Evolutionary conservation across 192 early-diverging fungal species (phyloP), one percentile per base, ranked within the genome.

Genomic region (Backusella macrospora): DNA sequence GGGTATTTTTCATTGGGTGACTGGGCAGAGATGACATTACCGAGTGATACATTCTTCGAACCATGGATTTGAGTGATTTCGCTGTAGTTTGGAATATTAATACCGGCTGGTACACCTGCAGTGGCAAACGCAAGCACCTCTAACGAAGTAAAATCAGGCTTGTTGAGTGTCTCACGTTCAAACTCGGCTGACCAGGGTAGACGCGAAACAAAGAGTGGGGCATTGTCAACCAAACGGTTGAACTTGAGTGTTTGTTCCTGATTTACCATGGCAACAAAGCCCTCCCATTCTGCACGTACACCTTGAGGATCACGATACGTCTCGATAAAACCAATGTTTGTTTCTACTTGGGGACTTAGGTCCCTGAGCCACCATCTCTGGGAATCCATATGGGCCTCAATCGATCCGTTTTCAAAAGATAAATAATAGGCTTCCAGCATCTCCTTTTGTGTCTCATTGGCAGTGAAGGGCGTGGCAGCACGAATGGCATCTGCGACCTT

Each of bases 321-420:
- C 68, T 90, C 88, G 43, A 90, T 85, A 70, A 87, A 90, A 8
- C 88, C 88, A 69, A 90, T 80, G 70, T 90, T 90, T n/a, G 74
- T 81, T 64, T 90, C 86, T 16, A 90, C 88, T n/a, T 62, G 71
- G 15, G 88, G 88, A 4, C 85, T 84, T 29, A 88, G 46, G 71
- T 90, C 88, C 66, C 79, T 81, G 43, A 90, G 81, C 88, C 88
- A 90, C 52, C 73, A 68, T 40, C 75, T 42, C 71, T 90, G 88
- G 14, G 80, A 83, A 23, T 90, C 86, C 62, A 81, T 85, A 73
- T 90, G 88, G 0, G 48, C 85, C 40, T 90, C 84, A 65, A 90
- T 88, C 18, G 87, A 88, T 12, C 88, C 88, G 6, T 83, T 84
- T 42, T 74, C 46, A 71, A 90, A 90, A 4, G 78, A 85, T 16